Evolutionary conservation across 2,329 filamentous ascomycete species (phyloP), one percentile per base, ranked within the genome.

Genomic region (Aciculosporium take): DNA sequence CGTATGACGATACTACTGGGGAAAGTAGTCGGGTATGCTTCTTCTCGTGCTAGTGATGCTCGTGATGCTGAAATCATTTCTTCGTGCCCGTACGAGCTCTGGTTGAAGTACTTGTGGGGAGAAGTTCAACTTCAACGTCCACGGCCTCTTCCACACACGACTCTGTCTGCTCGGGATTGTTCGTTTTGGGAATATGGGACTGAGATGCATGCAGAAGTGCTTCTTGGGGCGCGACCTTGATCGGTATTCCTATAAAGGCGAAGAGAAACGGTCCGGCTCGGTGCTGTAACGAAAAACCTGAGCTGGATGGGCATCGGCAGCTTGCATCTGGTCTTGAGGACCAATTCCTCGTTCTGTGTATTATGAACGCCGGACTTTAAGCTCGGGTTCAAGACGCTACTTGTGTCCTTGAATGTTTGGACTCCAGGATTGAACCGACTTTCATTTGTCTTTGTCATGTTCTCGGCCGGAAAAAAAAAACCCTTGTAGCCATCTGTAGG

Each of bases 391-490:
- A 77, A 75, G 6, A 54, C 41, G 42, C 48, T 52, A 8, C 39
- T 35, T 17, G n/a, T 31, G 30, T 8, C 49, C 28, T 7, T 48
- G 46, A 25, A 17, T 40, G 7, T 23, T 23, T 10, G 40, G 37
- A 49, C 76, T 66, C 43, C 70, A 69, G 49, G 81, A 68, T 18
- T 64, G 61, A 29, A 84, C 67, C 23, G 62, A 65, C 46, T 74
- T 78, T 82, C 82, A 87, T 7, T 64, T 65, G 40, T 87, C 81
- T 56, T 88, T 82, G 15, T 75, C 71, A 51, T 81, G 85, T 4
- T 77, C 1, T 71, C 63, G 0, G 71, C 80, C 79, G 4, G 76
- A 73, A 38, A 84, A n/a, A n/a, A n/a, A n/a, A n/a, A n/a, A n/a
- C n/a, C n/a, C 72, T 75, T 21, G n/a, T 15, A 25, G 20, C 21